Base-by-base conservation (phyloP, 495 filamentous ascomycete species). In the Penicillium ochrochloron region DNA sequence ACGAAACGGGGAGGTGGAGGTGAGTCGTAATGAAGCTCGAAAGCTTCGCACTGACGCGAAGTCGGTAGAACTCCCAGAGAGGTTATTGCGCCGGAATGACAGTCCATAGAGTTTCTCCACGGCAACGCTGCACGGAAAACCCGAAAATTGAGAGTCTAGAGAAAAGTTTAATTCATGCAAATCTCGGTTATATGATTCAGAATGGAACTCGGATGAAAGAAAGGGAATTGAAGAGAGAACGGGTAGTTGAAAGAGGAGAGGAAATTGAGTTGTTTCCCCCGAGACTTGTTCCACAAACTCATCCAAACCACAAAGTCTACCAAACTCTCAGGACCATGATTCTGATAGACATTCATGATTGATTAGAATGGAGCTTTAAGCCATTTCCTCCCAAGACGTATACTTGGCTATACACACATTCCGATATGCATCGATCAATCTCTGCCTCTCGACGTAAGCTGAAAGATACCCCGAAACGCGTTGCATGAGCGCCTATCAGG, bases 11-110 rank as follows among this genome's bases (percentile, higher is more conserved):
- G 59, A 46, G 17, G 60, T 44, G 37, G 51, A 53, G 17, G 27
- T 15, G 48, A 51, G 48, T 5, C 12, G 12, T 27, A 11, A 9
- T 46, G 37, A 25, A n/a, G 37, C 23, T 39, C 3, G 60, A 55
- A 55, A 60, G 51, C 14, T 25, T 50, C 41, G 61, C 54, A 37
- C 21, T 37, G 61, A 50, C 19, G 14, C n/a, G 34, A 57, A 21
- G 39, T 31, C 42, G 58, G 57, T 56, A 42, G 3, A 53, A 17
- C 55, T 41, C 66, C 59, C 44, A 58, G 61, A 64, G 42, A 54
- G 59, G 62, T 14, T 62, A 68, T 62, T 68, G 62, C 66, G 66
- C 66, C 66, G 66, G 56, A 65, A 62, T 65, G 59, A 60, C 64
- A 57, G 62, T 68, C 53, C 62, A 50, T 57, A 39, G 54, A 37